Base-by-base conservation (phyloP, 345 rosid species). In the Salix dunnii region DNA sequence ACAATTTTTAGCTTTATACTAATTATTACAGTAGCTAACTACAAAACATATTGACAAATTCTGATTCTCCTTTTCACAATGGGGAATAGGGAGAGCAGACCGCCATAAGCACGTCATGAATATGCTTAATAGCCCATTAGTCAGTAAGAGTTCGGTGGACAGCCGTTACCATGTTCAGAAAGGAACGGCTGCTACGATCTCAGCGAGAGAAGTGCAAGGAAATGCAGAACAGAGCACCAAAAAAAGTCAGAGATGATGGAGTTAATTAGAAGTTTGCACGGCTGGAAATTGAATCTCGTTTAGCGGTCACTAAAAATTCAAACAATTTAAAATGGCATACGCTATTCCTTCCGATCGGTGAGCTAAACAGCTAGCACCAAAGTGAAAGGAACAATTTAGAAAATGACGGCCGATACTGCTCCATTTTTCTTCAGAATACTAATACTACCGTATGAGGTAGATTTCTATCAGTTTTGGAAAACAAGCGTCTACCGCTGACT, bases 81-180 rank as follows among this genome's bases (percentile, higher is more conserved):
- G 20, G 6, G 68, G 67, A 60, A 49, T 16, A 42, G 40, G 42
- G 42, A 68, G 48, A 71, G 3, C 14, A 17, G 53, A 42, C 70
- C 42, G 78, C 75, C 36, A 76, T 42, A 33, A 23, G 69, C 68
- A 60, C 78, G 72, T 77, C 51, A 18, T 17, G 25, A 51, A 58
- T 31, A 72, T 71, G 80, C 43, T 21, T 18, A 6, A 1, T 27
- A 40, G 53, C 53, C 1, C 58, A 51, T 51, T 51, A 58, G 28
- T 58, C 14, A 58, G 23, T 3, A 23, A 12, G 63, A 23, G 27
- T 25, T 58, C 7, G 28, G 28, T 58, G 63, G 63, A 58, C 63
- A 58, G 63, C 63, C 63, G 28, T 58, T 10, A 1, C 12, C 63
- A 10, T 58, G 28, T 58, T 9, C 23, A n/a, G 63, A 58, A n/a